Base-by-base conservation (phyloP, 306 rosid species). In the Hippophae gyantsensis region DNA sequence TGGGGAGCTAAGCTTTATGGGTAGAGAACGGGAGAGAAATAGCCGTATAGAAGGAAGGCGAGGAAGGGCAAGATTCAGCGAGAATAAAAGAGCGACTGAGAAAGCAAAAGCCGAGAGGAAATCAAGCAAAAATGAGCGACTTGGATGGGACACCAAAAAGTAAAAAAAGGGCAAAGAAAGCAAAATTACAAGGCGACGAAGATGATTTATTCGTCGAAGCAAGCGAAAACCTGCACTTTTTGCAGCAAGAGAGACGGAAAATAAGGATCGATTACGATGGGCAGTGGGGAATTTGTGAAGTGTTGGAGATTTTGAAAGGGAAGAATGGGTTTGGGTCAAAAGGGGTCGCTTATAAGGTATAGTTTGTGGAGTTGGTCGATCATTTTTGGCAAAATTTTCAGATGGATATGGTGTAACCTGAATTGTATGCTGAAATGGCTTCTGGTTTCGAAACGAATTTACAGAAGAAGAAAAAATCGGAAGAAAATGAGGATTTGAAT, bases 41-140 rank as follows among this genome's bases (percentile, higher is more conserved):
- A 83, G 71, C 0, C 90, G 87, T 10, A 86, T 83, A 0, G 87
- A 82, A 0, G 95, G 97, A 3, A 86, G 78, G 6, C 90, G 87
- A 25, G 98, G 96, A 5, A 92, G 65, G 0, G 98, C 95, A 12
- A 92, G 84, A 62, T 87, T 87, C 52, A 90, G 87, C 0, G 98
- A 87, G 43, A 85, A 73, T 52, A 92, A 58, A 7, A 85, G 79
- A 9, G 94, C 99, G 0, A 89, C 83, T 4, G 97, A 88, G 78
- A 92, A 92, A 7, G 97, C 94, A 11, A 93, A 72, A 2, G 99
- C 97, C 1, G 94, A 82, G 48, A 93, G 90, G n/a, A 88, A 83
- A 72, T 93, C 97, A 0, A 93, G 73, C 13, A 93, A 42, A 48
- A 93, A 84, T 1, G 95, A 84, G 42, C 79, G 85, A 60, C 81